Conservation (phyloP, 78 protist species). For the Cavenderia fasciculata region DNA sequence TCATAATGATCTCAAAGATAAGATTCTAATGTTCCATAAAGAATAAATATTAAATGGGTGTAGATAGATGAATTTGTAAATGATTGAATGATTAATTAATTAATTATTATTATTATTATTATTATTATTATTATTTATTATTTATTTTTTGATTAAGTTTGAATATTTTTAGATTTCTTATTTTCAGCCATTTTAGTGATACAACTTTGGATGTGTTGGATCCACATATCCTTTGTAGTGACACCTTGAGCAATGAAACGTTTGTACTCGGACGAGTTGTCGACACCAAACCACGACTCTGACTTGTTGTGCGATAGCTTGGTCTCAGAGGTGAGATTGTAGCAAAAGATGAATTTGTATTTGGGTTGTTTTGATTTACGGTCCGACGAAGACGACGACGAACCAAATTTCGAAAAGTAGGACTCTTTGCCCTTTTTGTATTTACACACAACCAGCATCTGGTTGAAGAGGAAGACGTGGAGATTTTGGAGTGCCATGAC, state of each 20-base stretch:
- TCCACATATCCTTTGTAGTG: constrained; percentile 72
- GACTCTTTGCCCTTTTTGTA: constrained; percentile 69
- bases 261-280: constrained; percentile 27
- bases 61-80: neutral
- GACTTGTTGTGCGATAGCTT: constrained; percentile 54
- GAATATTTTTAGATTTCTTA: constrained; percentile 35
- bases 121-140: too few relatives aligned
- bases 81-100: neutral
- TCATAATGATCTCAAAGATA: too few relatives aligned
- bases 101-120: too few relatives aligned
- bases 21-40: too few relatives aligned
- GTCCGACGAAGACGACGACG: neutral
- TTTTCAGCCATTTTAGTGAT: constrained; percentile 50
- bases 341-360: constrained; percentile 39
- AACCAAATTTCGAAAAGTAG: constrained; percentile 47
- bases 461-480: constrained; percentile 68
- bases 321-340: constrained; percentile 7
- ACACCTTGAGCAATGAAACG: constrained; percentile 51
- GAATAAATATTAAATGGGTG: too few relatives aligned
- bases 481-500: neutral
- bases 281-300: constrained; percentile 67
- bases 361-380: constrained; percentile 74
- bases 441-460: constrained; percentile 68
- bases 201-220: constrained; percentile 40
- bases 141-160: too few relatives aligned